Evolutionary conservation across 1,284 basidiomycete genomes (phyloP).

Genomic region (Microbotryomycetes sp.): DNA sequence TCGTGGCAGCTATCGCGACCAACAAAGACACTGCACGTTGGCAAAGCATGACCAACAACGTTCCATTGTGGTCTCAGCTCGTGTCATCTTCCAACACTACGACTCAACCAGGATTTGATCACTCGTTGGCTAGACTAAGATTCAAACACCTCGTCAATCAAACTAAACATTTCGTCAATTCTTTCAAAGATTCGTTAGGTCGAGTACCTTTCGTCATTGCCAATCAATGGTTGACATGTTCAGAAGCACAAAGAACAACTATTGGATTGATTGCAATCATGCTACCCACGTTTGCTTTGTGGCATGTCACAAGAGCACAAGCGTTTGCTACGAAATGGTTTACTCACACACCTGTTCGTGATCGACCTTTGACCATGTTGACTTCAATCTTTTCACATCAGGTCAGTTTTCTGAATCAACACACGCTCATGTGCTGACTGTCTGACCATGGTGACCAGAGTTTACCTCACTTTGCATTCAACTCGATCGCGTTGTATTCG

Average conservation of each 20-base stretch:
- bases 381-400: constrained; percentile 29
- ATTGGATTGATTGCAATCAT: constrained; percentile 17
- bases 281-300: constrained; percentile 11
- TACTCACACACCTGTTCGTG: constrained; percentile 18
- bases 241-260: constrained; percentile 24
- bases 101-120: neutral
- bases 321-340: constrained; percentile 7
- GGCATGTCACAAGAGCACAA: constrained; percentile 11
- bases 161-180: neutral
- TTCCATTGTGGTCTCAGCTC: neutral
- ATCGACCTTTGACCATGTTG: constrained; percentile 16
- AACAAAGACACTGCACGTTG: neutral
- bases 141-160: neutral
- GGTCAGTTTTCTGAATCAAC: neutral
- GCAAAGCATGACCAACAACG: too few species aligned
- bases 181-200: neutral
- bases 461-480: constrained; percentile 28
- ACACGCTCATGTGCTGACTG: neutral
- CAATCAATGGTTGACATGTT: constrained; percentile 22
- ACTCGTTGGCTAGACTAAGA: neutral
- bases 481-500: constrained; percentile 29
- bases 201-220: constrained; percentile 19
- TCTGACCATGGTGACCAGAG: neutral
- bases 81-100: neutral
- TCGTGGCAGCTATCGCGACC: neutral